These are phyloP conservation scores for Candida gorgasii DNA, from an alignment of 805 yeast genomes.

Conservation along the genomic window DNA sequence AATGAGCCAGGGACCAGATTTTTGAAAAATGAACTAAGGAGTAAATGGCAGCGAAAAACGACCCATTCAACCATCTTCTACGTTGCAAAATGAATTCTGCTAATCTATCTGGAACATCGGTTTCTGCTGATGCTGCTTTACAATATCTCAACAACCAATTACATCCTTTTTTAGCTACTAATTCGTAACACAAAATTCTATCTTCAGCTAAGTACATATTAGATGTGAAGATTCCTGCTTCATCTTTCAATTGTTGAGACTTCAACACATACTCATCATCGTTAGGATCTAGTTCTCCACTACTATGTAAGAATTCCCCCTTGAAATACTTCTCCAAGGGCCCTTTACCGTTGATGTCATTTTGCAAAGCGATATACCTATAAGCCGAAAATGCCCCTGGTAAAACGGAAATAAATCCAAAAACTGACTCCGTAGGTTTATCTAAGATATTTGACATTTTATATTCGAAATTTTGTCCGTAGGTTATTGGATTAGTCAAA, in stretches of 20 bases:
- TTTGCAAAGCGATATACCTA: slow-evolving; percentile 57
- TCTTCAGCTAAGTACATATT: slow-evolving; percentile 74
- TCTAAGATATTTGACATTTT: slow-evolving; percentile 67
- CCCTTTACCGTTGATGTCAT: slow-evolving; percentile 52
- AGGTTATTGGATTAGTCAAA: slow-evolving; percentile 60
- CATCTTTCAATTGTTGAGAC: slow-evolving; percentile 36
- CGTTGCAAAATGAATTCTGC: slow-evolving; percentile 66
- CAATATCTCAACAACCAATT: slow-evolving; percentile 65
- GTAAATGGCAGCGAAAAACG: slow-evolving; percentile 65
- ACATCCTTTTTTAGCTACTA: slow-evolving; percentile 56
- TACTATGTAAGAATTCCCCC: slow-evolving; percentile 59
- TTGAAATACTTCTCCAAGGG: slow-evolving; percentile 68
- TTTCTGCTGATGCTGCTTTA: slow-evolving; percentile 63
- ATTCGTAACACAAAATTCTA: slow-evolving; percentile 65
- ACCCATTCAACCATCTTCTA: slow-evolving; percentile 70
- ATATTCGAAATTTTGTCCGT: slow-evolving; percentile 67
- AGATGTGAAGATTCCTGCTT: slow-evolving; percentile 59
- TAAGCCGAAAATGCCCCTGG: slow-evolving; percentile 75
- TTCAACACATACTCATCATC: slow-evolving; percentile 49
- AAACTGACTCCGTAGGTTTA: slow-evolving; percentile 64
- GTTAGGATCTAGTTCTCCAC: slow-evolving; percentile 60
- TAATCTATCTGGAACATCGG: slow-evolving; percentile 65
- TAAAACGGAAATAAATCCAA: slow-evolving; percentile 64
- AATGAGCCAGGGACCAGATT: slow-evolving; percentile 56
- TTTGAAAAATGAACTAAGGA: slow-evolving; percentile 56